Conservation (phyloP, 257 asterid genomes). For the Catharanthus roseus region DNA sequence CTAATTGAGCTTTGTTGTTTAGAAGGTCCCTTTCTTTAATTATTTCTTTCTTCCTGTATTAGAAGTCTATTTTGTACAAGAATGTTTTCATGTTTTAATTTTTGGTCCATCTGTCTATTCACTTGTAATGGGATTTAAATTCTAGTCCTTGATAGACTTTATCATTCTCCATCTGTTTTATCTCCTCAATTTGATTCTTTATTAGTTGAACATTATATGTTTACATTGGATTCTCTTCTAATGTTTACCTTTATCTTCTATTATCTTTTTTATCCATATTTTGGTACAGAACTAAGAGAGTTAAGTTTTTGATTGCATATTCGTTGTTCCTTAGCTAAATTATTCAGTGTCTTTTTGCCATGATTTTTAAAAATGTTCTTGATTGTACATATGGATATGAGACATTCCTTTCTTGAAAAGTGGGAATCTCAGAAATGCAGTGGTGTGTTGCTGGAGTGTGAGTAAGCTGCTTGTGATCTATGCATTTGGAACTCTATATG, state of each 20-base stretch:
- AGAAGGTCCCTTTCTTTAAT: conserved; percentile 7
- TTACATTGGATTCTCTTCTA: background rate
- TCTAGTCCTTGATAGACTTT: background rate
- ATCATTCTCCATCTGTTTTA: background rate
- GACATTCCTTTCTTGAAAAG: conserved; percentile 4
- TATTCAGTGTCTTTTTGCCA: background rate
- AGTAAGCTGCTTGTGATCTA: background rate
- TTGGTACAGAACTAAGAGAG: background rate
- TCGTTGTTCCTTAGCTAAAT: background rate
- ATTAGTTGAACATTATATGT: background rate
- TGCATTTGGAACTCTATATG: background rate
- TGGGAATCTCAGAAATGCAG: conserved; percentile 5
- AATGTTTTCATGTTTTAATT: background rate
- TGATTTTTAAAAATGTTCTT: background rate
- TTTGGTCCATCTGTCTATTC: background rate
- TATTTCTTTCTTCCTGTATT: background rate
- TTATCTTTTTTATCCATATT: background rate
- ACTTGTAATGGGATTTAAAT: background rate
- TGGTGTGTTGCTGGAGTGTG: background rate
- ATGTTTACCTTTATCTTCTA: background rate
- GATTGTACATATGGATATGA: background rate
- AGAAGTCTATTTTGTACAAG: background rate
- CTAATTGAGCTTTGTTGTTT: background rate
- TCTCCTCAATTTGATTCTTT: background rate
- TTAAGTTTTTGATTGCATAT: background rate